A percentile compares a stretch with the other conserved stretches of the same genome.
phyloP scores from a whole-genome alignment of 148 eudicot genomes.

The Rhododendron vialii region DNA sequence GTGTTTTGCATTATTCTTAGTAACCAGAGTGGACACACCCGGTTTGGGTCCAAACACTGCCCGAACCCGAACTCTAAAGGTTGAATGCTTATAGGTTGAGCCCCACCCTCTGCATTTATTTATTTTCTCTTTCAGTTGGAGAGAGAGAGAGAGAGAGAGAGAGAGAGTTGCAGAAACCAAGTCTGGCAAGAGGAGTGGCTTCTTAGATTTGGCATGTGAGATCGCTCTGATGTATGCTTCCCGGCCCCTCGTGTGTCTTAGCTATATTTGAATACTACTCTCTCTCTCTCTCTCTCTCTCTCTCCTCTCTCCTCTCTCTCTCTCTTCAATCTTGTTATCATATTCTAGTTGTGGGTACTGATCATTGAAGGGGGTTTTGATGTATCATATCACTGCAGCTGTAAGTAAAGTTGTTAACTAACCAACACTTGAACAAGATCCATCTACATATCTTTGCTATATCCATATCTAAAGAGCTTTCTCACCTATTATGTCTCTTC shows the following conservation, averaged over 20 bases:
- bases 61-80: neutral
- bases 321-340: neutral
- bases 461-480: neutral
- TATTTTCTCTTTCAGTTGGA: neutral
- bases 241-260: neutral
- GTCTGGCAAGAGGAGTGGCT: neutral
- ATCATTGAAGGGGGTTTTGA: neutral
- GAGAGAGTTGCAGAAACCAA: neutral
- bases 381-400: neutral
- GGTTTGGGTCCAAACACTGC: neutral
- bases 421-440: neutral
- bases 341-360: neutral
- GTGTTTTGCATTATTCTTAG: neutral
- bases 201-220: slow-evolving; percentile 20
- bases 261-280: slow-evolving; percentile 5
- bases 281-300: neutral
- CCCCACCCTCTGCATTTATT: neutral
- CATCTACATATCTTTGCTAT: neutral
- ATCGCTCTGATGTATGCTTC: neutral
- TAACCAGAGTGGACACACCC: neutral
- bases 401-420: slow-evolving; percentile 4
- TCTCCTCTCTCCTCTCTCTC: slow-evolving; percentile 2
- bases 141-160: neutral
- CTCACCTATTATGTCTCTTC: neutral
- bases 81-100: neutral